Conservation (phyloP, 2,329 filamentous ascomycete species). For the Aspergillus viridinutans region DNA sequence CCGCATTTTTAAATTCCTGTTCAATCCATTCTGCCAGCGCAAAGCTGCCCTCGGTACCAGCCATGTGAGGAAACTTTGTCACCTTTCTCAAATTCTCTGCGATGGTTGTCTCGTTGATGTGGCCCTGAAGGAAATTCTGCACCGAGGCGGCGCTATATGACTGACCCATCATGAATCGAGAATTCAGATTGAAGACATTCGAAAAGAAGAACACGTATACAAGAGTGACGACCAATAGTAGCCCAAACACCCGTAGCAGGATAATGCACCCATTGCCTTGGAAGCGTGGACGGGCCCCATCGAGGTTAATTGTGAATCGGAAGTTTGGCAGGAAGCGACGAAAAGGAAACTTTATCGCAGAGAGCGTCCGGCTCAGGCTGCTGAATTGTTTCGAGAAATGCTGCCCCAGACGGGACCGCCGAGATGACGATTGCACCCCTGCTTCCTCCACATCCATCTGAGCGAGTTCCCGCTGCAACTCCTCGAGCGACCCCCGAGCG, state of each 20-base stretch:
- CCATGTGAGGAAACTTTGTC: conserved; percentile 81
- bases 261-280: conserved; percentile 59
- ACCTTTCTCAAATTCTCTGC: conserved; percentile 71
- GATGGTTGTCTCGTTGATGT: conserved; percentile 66
- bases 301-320: conserved; percentile 38
- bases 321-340: conserved; percentile 43
- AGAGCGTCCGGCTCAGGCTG: conserved; percentile 54
- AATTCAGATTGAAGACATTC: conserved; percentile 69
- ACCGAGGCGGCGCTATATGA: conserved; percentile 83
- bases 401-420: conserved; percentile 41
- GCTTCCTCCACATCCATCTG: conserved; percentile 84
- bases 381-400: conserved; percentile 56
- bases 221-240: conserved; percentile 70
- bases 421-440: conserved; percentile 24
- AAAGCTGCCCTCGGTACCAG: conserved; percentile 89
- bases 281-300: conserved; percentile 27
- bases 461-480: conserved; percentile 75
- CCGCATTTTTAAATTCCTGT: conserved; percentile 66
- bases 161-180: conserved; percentile 60
- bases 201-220: conserved; percentile 83
- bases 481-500: conserved; percentile 53
- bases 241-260: conserved; percentile 67
- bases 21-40: conserved; percentile 80
- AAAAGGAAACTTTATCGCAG: conserved; percentile 51
- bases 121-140: conserved; percentile 67